A percentile compares a stretch with the other conserved stretches of the same genome.
These are phyloP conservation scores for Trypanosoma congolense DNA, from an alignment of 208 protist species.

Conservation along the genomic window DNA sequence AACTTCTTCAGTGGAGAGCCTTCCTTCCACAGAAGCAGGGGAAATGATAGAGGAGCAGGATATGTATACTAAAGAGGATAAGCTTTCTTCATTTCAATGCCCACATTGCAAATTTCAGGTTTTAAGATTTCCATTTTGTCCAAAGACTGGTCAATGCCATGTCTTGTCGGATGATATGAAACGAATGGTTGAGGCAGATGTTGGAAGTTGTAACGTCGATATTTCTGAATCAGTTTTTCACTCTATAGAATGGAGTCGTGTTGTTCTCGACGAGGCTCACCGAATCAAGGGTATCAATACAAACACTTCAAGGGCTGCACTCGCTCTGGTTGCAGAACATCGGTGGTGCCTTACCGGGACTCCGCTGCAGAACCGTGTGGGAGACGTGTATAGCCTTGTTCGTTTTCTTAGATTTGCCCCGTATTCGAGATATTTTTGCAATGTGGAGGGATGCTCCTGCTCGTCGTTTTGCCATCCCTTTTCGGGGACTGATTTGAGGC, in stretches of 20 bases:
- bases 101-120: constrained; percentile 68
- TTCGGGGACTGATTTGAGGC: constrained; percentile 55
- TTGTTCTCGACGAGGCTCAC: constrained; percentile 93
- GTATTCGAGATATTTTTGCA: constrained; percentile 88
- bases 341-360: constrained; percentile 94
- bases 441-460: constrained; percentile 82
- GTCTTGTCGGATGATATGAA: constrained; percentile 53
- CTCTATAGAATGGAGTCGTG: constrained; percentile 74
- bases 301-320: constrained; percentile 79
- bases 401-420: constrained; percentile 90
- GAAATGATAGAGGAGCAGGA: constrained; percentile 28
- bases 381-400: constrained; percentile 94
- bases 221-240: constrained; percentile 69
- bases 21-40: background rate
- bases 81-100: constrained; percentile 49
- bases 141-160: constrained; percentile 83
- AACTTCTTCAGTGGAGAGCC: constrained; percentile 17
- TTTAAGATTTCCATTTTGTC: constrained; percentile 80
- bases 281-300: constrained; percentile 88
- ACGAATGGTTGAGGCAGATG: constrained; percentile 72
- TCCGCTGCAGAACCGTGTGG: constrained; percentile 96
- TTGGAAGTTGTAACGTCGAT: constrained; percentile 69
- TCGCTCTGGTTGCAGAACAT: constrained; percentile 70
- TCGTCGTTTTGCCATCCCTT: constrained; percentile 87
- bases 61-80: constrained; percentile 27